Evolutionary conservation across 495 filamentous ascomycete genomes (phyloP).

Genomic region (Cudoniella acicularis): DNA sequence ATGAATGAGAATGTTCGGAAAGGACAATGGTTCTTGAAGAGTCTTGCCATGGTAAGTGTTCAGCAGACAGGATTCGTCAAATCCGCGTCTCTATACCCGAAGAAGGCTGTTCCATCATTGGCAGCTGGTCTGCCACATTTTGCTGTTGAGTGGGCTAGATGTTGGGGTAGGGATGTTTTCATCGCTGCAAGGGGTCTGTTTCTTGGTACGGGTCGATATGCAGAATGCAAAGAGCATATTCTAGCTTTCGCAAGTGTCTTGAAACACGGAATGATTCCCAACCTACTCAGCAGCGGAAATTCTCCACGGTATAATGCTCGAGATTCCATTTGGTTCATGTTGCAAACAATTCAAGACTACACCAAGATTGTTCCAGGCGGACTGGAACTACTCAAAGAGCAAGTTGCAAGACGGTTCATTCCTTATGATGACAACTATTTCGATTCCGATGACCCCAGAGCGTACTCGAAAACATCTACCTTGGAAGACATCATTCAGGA

Average conservation of each 20-base stretch:
- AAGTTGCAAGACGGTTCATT: conserved; percentile 80
- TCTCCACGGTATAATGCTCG: conserved; percentile 95
- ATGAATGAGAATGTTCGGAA: conserved; percentile 71
- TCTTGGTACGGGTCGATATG: conserved; percentile 81
- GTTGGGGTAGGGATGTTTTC: conserved; percentile 97
- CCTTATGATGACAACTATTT: conserved; percentile 97
- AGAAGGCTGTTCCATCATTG: conserved; percentile 76
- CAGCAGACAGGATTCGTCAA: conserved; percentile 87
- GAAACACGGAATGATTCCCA: conserved; percentile 99
- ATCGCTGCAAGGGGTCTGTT: conserved; percentile 90
- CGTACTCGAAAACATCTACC: conserved; percentile 77
- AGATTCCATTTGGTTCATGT: conserved; percentile 96
- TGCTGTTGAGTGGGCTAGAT: conserved; percentile 86
- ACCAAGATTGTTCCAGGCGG: conserved; percentile 79
- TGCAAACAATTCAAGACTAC: conserved; percentile 95
- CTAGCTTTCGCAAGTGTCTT: conserved; percentile 92
- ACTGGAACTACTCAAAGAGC: conserved; percentile 65
- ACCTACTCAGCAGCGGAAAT: conserved; percentile 80
- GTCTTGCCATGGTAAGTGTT: conserved; percentile 80
- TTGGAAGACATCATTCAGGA: conserved; percentile 91
- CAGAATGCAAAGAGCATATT: conserved; percentile 89
- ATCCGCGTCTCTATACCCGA: conserved; percentile 85
- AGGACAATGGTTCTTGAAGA: conserved; percentile 81
- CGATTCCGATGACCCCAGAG: conserved; percentile 68
- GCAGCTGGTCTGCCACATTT: conserved; percentile 97